Base-by-base conservation (phyloP, 768 basidiomycete genomes). In the Amanita jacksonii region DNA sequence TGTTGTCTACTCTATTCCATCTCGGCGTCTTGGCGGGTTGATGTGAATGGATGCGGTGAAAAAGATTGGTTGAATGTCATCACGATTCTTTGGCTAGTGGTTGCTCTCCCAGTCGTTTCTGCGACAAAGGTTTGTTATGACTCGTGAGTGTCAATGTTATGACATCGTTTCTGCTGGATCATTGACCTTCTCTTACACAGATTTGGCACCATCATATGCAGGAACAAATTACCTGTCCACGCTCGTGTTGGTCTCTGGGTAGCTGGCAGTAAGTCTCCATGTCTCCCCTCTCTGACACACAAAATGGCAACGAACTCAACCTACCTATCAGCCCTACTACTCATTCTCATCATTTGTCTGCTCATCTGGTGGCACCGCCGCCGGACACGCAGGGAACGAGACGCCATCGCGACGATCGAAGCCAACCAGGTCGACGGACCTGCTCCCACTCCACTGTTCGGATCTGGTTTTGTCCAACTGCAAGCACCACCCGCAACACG, bases 391-490 rank as follows among this genome's bases (percentile, higher is more conserved):
- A 38, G 44, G 18, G 36, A 37, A 22, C 36, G 44, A 18, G 44
- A 45, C 18, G 36, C 37, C 4, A 45, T 45, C 8, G 44, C 44
- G 8, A 38, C 36, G 4, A 30, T 63, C 1, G 62, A 63, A 41
- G 60, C 57, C n/a, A 57, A 52, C 32, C 60, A 63, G 45, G 53
- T 62, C 12, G 46, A 56, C 15, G 62, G 62, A 4, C 62, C 60
- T 7, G 55, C 56, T 1, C 54, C 55, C 3, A 58, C 62, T n/a
- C n/a, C n/a, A 24, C 52, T 57, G 23, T 63, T 60, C 22, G 48
- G 54, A 47, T 54, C 56, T 19, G 32, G 45, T 15, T 57, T 54
- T 36, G 56, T 59, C 12, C 57, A 54, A 2, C 54, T 57, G 19
- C 47, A 49, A 9, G 47, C 9, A 13, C 42, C 28, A 23, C 22